Evolutionary conservation across 129 eudicot species (phyloP).

Genomic region (Chrysanthemum lavandulifolium): DNA sequence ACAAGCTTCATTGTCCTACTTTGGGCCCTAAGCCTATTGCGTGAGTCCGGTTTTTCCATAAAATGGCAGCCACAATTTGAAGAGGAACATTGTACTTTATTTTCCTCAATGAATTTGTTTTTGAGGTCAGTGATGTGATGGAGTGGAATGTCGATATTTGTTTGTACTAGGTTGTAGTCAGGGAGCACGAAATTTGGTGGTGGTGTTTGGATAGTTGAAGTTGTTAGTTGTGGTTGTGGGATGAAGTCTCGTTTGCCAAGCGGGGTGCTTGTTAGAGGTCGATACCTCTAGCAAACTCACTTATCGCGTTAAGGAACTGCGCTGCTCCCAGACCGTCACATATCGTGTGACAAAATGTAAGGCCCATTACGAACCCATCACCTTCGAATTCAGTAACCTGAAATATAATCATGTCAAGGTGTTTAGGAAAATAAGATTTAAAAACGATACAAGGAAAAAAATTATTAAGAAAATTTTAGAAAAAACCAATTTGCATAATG

Average conservation of each 20-base stretch:
- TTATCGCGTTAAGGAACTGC: conserved; percentile 54
- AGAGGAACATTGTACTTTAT: conserved; percentile 32
- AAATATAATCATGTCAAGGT: not conserved
- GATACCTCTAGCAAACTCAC: conserved; percentile 46
- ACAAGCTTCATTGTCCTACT: conserved; percentile 37
- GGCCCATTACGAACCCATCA: conserved; percentile 57
- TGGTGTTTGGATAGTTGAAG: not conserved
- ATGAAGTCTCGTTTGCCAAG: conserved; percentile 54
- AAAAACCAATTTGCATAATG: too few species aligned
- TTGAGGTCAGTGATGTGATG: conserved; percentile 42
- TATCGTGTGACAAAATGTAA: conserved; percentile 51
- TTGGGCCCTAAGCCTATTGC: conserved; percentile 30
- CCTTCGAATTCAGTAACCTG: conserved; percentile 60
- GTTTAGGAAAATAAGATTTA: not conserved
- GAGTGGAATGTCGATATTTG: conserved; percentile 49
- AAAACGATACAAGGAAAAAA: too few species aligned
- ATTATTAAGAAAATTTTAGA: too few species aligned
- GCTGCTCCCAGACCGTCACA: conserved; percentile 77
- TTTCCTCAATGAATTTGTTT: conserved; percentile 23
- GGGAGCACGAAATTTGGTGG: conserved; percentile 33
- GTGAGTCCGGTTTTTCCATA: conserved; percentile 46
- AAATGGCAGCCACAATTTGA: conserved; percentile 46
- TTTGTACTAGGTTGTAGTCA: conserved; percentile 46
- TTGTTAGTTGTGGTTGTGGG: conserved; percentile 23
- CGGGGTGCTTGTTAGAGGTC: conserved; percentile 33